Evolutionary conservation across 768 basidiomycete species (phyloP).

Genomic region (Trametes cinnabarina): DNA sequence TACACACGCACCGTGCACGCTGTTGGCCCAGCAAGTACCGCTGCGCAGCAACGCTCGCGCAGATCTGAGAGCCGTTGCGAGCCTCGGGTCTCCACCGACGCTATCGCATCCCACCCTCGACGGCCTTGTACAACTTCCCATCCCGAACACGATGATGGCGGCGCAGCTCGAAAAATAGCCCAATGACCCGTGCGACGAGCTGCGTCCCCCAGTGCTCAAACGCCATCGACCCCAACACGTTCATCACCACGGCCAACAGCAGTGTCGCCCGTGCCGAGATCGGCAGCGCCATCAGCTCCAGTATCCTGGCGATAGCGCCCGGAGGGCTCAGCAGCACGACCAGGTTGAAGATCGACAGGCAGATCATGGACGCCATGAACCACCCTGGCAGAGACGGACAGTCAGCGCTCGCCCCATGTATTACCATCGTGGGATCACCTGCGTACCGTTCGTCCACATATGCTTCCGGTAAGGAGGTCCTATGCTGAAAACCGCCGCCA

Average conservation of each 20-base stretch:
- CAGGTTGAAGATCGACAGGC: slow-evolving; percentile 70
- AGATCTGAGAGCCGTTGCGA: neutral
- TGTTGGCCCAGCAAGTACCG: neutral
- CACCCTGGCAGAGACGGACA: slow-evolving; percentile 38
- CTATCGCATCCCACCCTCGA: slow-evolving; percentile 73
- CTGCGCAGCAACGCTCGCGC: slow-evolving; percentile 1
- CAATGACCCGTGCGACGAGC: slow-evolving; percentile 54
- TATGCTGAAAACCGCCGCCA: slow-evolving; percentile 96
- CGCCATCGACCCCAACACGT: slow-evolving; percentile 65
- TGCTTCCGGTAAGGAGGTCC: slow-evolving; percentile 95
- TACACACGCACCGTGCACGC: neutral
- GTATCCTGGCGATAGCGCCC: slow-evolving; percentile 49
- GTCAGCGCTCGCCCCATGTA: neutral
- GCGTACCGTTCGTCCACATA: slow-evolving; percentile 91
- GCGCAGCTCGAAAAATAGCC: slow-evolving; percentile 42
- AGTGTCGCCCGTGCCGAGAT: slow-evolving; percentile 65
- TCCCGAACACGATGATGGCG: slow-evolving; percentile 50
- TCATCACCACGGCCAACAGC: slow-evolving; percentile 62
- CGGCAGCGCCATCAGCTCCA: slow-evolving; percentile 79
- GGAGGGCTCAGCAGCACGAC: slow-evolving; percentile 77
- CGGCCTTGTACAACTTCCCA: slow-evolving; percentile 81
- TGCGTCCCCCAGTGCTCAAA: slow-evolving; percentile 80
- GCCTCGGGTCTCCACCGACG: neutral
- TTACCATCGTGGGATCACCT: neutral
- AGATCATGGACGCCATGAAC: slow-evolving; percentile 75